Conservation (phyloP, 1,284 basidiomycete species). For the Cryptococcus floricola region DNA sequence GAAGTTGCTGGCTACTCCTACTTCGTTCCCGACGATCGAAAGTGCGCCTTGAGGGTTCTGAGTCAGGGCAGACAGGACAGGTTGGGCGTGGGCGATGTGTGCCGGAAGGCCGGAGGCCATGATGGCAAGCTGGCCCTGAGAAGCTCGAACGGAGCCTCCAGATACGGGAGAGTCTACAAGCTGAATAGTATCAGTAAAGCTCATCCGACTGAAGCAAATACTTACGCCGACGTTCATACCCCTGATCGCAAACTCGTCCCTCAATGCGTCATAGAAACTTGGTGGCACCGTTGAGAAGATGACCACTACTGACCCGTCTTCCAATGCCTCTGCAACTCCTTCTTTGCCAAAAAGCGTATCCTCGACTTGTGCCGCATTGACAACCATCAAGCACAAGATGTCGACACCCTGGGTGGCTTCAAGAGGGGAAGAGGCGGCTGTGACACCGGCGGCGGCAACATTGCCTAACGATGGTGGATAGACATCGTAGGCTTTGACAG, state of each 20-base stretch:
- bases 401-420: constrained; percentile 29
- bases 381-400: constrained; percentile 44
- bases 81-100: constrained; percentile 25
- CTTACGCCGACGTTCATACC: constrained; percentile 27
- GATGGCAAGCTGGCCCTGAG: constrained; percentile 42
- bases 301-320: constrained; percentile 36
- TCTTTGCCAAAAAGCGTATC: constrained; percentile 34
- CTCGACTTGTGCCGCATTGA: constrained; percentile 40
- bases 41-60: constrained; percentile 29
- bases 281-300: constrained; percentile 49
- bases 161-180: constrained; percentile 48
- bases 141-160: constrained; percentile 45
- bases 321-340: constrained; percentile 32
- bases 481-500: constrained; percentile 40
- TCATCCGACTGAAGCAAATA: neutral
- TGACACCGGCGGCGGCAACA: constrained; percentile 26
- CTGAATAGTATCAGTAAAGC: constrained; percentile 1
- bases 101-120: constrained; percentile 40
- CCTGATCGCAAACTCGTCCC: no score
- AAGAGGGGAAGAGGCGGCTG: constrained; percentile 13
- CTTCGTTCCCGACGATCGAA: constrained; percentile 28
- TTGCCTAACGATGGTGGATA: constrained; percentile 36
- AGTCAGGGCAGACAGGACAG: constrained; percentile 38
- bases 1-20: constrained; percentile 38
- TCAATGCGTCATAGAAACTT: constrained; percentile 20